Evolutionary conservation across 169 alveolate species (phyloP).

Genomic region (Hepatocystis sp.): DNA sequence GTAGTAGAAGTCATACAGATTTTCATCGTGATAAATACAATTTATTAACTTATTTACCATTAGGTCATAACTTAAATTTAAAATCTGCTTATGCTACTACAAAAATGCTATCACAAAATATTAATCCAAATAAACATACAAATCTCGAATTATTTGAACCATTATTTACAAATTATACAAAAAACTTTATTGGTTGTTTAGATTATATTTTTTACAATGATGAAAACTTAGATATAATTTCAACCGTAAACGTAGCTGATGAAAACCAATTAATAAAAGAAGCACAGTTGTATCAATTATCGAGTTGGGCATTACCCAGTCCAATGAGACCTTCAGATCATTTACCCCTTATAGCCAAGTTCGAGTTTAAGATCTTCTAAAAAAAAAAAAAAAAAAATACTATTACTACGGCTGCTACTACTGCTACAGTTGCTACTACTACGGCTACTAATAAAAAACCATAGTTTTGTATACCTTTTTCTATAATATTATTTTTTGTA

Average conservation of each 20-base stretch:
- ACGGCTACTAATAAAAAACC: too few relatives aligned
- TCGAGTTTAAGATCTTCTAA: slow-evolving; percentile 78
- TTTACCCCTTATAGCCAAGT: slow-evolving; percentile 83
- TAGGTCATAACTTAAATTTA: slow-evolving; percentile 81
- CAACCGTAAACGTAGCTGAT: slow-evolving; percentile 78
- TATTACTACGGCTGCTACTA: too few relatives aligned
- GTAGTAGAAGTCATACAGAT: slow-evolving; percentile 82
- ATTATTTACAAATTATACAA: slow-evolving; percentile 84
- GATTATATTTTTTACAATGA: slow-evolving; percentile 84
- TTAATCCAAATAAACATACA: slow-evolving; percentile 42
- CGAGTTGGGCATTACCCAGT: slow-evolving; percentile 83
- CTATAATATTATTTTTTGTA: too few relatives aligned
- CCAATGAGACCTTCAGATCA: slow-evolving; percentile 87
- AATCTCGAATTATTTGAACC: slow-evolving; percentile 80
- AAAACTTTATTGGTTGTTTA: slow-evolving; percentile 83
- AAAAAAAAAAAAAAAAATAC: background rate
- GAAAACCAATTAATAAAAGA: slow-evolving; percentile 81
- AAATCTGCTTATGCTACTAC: slow-evolving; percentile 83
- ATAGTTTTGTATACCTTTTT: too few relatives aligned
- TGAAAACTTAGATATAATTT: slow-evolving; percentile 79
- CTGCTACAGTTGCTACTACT: too few relatives aligned
- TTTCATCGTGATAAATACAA: slow-evolving; percentile 77
- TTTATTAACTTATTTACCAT: slow-evolving; percentile 78
- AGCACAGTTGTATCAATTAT: slow-evolving; percentile 83
- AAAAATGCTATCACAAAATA: slow-evolving; percentile 36